Evolutionary conservation across 2,329 filamentous ascomycete genomes (phyloP), one percentile per base, ranked within the genome.

Genomic region (Cytospora chrysosperma): DNA sequence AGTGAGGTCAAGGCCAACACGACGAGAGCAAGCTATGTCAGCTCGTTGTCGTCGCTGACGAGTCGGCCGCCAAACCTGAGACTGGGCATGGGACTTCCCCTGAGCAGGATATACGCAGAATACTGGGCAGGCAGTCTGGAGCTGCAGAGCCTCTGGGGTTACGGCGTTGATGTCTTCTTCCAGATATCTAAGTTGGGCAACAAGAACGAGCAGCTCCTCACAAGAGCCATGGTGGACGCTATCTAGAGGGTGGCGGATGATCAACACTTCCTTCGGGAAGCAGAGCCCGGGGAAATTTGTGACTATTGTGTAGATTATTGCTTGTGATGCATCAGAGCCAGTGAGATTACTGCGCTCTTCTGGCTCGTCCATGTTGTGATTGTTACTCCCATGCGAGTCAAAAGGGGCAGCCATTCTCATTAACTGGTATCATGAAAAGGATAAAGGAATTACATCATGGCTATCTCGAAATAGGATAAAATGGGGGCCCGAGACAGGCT

Each of bases 101-200:
- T 99, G 78, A 97, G 93, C 71, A 86, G 92, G 66, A 91, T 98
- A 3, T 99, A 98, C 75, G 93, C 94, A 30, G 94, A 98, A 76
- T 98, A 98, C 76, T 99, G 95, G 95, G 95, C 95, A 3, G 95
- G 95, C 27, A 95, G 86, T 70, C 79, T 99, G 10, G 91, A 97
- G 71, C 76, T 98, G 64, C 94, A 98, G 74, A 97, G 91, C 72
- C 79, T 99, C 9, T 94, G 97, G 73, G 96, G 95, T 0, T 98
- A 97, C 74, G 95, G 95, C 17, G 92, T 96, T 8, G 95, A 99
- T 78, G 93, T 91, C 0, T 99, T 99, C 72, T 78, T 99, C 67
- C 93, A 98, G 74, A 97, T 99, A 65, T 96, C 92, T 6, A 96
- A 96, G 75, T 81, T 99, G 63, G 95, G 95, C 24, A 99, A 99